Conservation (phyloP, 345 rosid genomes). For the Litchi chinensis region DNA sequence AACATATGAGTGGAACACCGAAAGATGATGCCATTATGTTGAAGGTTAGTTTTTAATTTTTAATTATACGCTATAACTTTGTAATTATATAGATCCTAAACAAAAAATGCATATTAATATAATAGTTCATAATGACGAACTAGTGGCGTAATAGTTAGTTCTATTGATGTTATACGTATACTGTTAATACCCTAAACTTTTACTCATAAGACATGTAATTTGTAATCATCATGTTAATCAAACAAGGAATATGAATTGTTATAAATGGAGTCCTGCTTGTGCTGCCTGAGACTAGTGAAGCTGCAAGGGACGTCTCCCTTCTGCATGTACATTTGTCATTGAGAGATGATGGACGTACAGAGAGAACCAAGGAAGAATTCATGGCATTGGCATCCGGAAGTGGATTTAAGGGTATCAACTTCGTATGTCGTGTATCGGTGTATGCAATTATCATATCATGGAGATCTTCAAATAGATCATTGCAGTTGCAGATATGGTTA, state of each 20-base stretch:
- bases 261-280: conserved; percentile 37
- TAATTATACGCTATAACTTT: too few relatives aligned
- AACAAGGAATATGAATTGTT: conserved; percentile 15
- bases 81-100: too few relatives aligned
- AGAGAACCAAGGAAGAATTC: conserved; percentile 43
- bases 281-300: conserved; percentile 32
- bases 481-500: too few relatives aligned
- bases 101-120: too few relatives aligned
- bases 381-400: conserved; percentile 33
- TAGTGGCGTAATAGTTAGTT: too few relatives aligned
- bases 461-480: too few relatives aligned
- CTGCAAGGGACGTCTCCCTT: conserved; percentile 28
- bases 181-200: too few relatives aligned
- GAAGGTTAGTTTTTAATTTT: background rate
- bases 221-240: too few relatives aligned
- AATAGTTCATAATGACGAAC: too few relatives aligned
- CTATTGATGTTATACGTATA: too few relatives aligned
- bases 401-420: conserved; percentile 29
- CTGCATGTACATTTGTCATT: conserved; percentile 38
- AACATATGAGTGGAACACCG: conserved; percentile 35
- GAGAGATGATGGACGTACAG: conserved; percentile 41
- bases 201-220: too few relatives aligned
- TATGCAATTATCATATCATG: background rate
- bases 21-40: too few relatives aligned
- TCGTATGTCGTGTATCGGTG: background rate